Conservation (phyloP, 176 grass and related monocot genomes). For the Saccharum officinarum region DNA sequence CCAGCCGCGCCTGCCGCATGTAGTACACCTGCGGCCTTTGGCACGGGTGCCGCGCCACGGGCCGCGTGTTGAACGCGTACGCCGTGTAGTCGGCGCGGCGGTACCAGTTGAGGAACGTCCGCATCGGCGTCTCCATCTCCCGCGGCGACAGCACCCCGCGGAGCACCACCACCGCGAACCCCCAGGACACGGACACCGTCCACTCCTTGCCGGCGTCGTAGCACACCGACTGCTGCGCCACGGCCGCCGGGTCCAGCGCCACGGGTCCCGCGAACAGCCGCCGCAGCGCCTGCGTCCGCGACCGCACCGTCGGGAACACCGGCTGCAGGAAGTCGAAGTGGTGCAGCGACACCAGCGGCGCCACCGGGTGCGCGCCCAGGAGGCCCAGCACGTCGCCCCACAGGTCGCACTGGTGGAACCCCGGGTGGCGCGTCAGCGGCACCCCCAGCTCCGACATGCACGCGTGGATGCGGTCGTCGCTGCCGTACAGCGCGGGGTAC, state of each 20-base stretch:
- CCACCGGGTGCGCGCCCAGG: constrained; percentile 73
- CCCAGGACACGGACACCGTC: background rate
- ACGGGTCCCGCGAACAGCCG: background rate
- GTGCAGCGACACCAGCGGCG: constrained; percentile 81
- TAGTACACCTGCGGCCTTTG: background rate
- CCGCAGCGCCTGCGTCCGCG: background rate
- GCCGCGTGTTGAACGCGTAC: background rate
- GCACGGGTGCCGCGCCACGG: background rate
- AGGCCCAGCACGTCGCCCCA: constrained; percentile 79
- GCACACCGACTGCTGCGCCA: constrained; percentile 19
- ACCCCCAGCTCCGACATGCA: constrained; percentile 88
- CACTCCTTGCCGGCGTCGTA: background rate
- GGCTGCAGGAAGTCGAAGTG: constrained; percentile 53
- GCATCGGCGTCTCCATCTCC: background rate
- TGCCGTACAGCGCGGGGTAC: constrained; percentile 76
- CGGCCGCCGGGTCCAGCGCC: background rate
- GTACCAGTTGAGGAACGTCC: background rate
- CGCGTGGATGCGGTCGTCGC: constrained; percentile 85
- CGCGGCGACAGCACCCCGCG: background rate
- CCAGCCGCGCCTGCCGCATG: background rate
- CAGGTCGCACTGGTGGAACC: constrained; percentile 90
- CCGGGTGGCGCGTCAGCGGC: constrained; percentile 66
- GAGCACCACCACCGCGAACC: background rate
- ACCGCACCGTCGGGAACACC: background rate
- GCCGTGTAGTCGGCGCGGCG: background rate